These are phyloP conservation scores for Rhynchosporium secalis DNA, from an alignment of 2,329 filamentous ascomycete species.

Conservation along the genomic window DNA sequence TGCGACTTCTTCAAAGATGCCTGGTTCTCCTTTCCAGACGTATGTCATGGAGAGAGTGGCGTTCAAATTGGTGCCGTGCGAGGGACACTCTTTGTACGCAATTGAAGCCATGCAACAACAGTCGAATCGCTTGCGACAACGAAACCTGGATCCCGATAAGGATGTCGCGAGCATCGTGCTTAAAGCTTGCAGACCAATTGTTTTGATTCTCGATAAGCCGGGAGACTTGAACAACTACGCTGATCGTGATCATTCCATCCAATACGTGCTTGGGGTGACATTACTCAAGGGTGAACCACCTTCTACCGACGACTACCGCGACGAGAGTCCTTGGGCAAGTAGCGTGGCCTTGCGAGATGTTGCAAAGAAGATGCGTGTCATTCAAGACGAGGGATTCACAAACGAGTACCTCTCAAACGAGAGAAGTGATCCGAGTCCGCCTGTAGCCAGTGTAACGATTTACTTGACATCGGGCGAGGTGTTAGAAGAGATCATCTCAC, in stretches of 20 bases:
- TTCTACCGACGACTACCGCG: neutral
- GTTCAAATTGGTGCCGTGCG: neutral
- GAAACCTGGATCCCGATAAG: neutral
- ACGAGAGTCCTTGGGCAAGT: neutral
- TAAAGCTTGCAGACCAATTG: too few relatives aligned
- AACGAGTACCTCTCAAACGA: neutral
- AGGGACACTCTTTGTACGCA: neutral
- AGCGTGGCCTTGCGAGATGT: neutral
- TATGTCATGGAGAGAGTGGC: neutral
- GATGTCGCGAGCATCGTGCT: neutral
- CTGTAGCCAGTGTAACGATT: neutral
- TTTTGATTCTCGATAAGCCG: neutral
- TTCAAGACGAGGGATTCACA: neutral
- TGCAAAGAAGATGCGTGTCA: neutral
- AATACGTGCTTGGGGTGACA: neutral
- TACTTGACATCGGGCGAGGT: too few relatives aligned
- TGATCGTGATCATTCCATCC: neutral
- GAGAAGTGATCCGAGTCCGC: neutral
- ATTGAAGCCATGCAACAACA: neutral
- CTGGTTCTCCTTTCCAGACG: neutral
- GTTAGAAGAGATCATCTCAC: too few relatives aligned
- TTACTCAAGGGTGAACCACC: neutral
- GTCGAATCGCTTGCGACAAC: neutral
- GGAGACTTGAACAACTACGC: neutral
- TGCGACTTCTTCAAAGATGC: too few relatives aligned